Percentiles rank a stretch among this genome's conserved stretches.
Conservation (phyloP, 441 rosid species). For the Adansonia gregorii region DNA sequence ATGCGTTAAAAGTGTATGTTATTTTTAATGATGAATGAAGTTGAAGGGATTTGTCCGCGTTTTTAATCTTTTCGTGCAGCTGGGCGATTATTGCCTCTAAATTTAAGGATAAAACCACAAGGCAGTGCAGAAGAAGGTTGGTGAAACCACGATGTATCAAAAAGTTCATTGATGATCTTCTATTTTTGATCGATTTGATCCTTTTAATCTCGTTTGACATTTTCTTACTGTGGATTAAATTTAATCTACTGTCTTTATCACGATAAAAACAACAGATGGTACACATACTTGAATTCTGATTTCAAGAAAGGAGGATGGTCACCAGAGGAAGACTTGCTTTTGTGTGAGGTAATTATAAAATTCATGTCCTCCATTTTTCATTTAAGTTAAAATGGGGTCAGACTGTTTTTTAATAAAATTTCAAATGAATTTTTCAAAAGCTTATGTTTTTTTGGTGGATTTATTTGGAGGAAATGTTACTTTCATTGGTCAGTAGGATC, state of each 20-base stretch:
- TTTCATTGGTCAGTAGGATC: constrained; percentile 13
- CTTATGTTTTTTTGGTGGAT: constrained; percentile 14
- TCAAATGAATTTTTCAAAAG: background rate
- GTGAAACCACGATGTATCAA: constrained; percentile 29
- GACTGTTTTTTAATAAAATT: background rate
- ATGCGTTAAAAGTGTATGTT: background rate
- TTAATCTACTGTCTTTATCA: constrained; percentile 28
- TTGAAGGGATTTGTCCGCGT: constrained; percentile 30
- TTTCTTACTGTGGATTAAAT: background rate
- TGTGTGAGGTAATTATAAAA: constrained; percentile 74
- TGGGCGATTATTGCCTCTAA: constrained; percentile 95
- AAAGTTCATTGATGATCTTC: constrained; percentile 20
- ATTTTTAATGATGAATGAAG: constrained; percentile 8
- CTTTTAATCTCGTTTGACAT: background rate
- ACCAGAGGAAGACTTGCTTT: constrained; percentile 93
- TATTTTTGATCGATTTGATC: constrained; percentile 23
- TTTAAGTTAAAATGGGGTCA: background rate
- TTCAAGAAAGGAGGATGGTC: constrained; percentile 99
- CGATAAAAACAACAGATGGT: constrained; percentile 65
- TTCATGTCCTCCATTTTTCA: background rate
- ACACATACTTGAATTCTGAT: constrained; percentile 91
- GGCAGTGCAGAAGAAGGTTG: constrained; percentile 96
- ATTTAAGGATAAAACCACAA: constrained; percentile 89
- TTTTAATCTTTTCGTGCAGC: constrained; percentile 44
- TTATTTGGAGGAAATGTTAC: background rate